Evolutionary conservation across 2,329 filamentous ascomycete species (phyloP).

Genomic region (Penicillium sp.): DNA sequence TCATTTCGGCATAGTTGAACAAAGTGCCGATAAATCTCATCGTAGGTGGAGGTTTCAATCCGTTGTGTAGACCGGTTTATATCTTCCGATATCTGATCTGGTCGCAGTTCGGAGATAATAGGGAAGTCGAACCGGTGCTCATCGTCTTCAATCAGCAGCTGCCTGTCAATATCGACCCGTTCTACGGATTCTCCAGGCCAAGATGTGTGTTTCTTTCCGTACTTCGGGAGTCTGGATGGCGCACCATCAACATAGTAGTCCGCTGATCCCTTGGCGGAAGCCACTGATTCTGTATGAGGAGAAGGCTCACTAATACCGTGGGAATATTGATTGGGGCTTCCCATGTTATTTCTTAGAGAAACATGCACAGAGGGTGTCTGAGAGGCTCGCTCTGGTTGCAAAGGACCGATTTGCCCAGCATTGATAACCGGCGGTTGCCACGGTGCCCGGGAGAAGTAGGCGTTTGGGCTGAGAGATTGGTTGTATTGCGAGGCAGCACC

Average conservation of each 20-base stretch:
- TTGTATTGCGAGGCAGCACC: constrained; percentile 16
- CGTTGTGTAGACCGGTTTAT: constrained; percentile 4
- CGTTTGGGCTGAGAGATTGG: constrained; percentile 17
- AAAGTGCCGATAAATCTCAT: constrained; percentile 31
- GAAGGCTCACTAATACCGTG: constrained; percentile 24
- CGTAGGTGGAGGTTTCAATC: constrained; percentile 28
- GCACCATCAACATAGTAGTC: constrained; percentile 31
- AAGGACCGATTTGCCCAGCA: constrained; percentile 13
- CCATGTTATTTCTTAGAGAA: constrained; percentile 16
- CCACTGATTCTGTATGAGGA: constrained; percentile 18
- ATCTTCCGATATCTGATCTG: constrained; percentile 19
- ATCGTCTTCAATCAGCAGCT: constrained; percentile 10
- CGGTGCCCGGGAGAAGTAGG: constrained; percentile 17
- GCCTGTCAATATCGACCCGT: constrained; percentile 5
- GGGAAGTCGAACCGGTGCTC: constrained; percentile 26
- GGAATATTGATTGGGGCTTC: constrained; percentile 21
- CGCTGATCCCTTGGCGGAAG: constrained; percentile 22
- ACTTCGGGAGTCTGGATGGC: constrained; percentile 25
- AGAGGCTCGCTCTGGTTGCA: constrained; percentile 16
- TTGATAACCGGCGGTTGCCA: constrained; percentile 31
- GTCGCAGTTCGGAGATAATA: constrained; percentile 13
- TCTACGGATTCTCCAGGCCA: constrained; percentile 16
- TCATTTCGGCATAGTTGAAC: constrained; percentile 30
- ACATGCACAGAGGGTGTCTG: constrained; percentile 21
- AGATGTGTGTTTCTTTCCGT: constrained; percentile 21